phyloP scores from a whole-genome alignment of 208 protist genomes.

The Acanthamoeba triangularis region DNA sequence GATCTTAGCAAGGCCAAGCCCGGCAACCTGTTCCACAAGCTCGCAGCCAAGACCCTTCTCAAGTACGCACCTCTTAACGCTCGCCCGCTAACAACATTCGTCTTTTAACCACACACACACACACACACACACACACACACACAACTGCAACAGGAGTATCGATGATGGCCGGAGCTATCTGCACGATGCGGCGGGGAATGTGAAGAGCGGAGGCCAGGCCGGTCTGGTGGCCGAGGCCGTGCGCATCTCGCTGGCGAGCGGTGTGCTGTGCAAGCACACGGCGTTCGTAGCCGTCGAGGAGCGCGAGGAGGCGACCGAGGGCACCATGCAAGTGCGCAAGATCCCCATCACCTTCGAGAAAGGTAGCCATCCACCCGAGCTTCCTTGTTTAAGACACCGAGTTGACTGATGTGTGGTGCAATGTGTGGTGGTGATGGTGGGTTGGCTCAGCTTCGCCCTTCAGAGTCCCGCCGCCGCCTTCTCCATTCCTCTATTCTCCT shows the following conservation, averaged over 20 bases:
- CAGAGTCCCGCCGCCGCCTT: too few relatives aligned
- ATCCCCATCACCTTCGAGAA: conserved; percentile 48
- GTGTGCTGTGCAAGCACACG: conserved; percentile 83
- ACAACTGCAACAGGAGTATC: not conserved
- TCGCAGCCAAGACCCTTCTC: conserved; percentile 21
- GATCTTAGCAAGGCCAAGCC: not conserved
- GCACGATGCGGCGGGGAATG: not conserved
- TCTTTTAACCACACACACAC: too few relatives aligned
- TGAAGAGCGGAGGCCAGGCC: not conserved
- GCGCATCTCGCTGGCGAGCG: not conserved
- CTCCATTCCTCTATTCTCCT: too few relatives aligned
- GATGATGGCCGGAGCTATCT: conserved; percentile 69
- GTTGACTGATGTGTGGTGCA: too few relatives aligned
- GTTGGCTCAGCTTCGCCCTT: too few relatives aligned
- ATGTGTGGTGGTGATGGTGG: too few relatives aligned
- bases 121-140: too few relatives aligned
- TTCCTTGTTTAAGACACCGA: too few relatives aligned
- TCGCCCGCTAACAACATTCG: not conserved
- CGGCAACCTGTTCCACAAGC: conserved; percentile 7
- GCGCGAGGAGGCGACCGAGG: conserved; percentile 58
- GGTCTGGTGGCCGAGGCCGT: not conserved
- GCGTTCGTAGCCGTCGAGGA: conserved; percentile 85
- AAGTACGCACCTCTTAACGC: not conserved
- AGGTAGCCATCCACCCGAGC: not conserved
- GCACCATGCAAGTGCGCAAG: conserved; percentile 66